Conservation (phyloP, 2,329 filamentous ascomycete species). For the Amesomyces nigricolor region DNA sequence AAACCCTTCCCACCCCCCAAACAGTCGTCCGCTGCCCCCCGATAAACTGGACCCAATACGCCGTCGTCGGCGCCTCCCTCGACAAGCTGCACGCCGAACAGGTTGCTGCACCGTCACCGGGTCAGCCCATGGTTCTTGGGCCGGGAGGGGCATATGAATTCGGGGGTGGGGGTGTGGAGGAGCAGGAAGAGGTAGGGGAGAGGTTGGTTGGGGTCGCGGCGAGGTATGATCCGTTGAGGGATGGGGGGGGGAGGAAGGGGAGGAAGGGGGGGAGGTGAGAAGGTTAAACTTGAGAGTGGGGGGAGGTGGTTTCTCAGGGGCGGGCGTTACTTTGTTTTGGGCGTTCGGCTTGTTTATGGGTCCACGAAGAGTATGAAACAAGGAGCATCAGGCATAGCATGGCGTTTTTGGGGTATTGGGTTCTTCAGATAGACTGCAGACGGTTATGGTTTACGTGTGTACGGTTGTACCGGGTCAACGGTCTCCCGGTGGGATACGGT, state of each 20-base stretch:
- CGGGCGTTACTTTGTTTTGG: too few relatives aligned
- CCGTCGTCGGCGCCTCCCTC: constrained; percentile 76
- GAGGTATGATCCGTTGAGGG: constrained; percentile 50
- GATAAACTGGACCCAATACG: constrained; percentile 93
- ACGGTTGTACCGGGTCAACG: too few relatives aligned
- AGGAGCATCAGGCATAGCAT: constrained; percentile 7
- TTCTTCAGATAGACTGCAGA: too few relatives aligned
- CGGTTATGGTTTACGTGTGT: too few relatives aligned
- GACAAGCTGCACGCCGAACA: constrained; percentile 84
- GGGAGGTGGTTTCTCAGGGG: too few relatives aligned
- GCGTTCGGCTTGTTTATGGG: neutral
- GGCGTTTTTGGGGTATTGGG: constrained; percentile 15
- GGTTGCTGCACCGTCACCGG: constrained; percentile 55
- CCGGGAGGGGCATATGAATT: constrained; percentile 46
- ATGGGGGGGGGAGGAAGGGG: constrained; percentile 39
- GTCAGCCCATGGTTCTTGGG: constrained; percentile 41
- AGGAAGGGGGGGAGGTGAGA: constrained; percentile 29
- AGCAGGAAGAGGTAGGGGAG: constrained; percentile 30
- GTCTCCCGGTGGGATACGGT: neutral
- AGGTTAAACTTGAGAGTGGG: too few relatives aligned
- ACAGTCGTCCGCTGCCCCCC: constrained; percentile 79
- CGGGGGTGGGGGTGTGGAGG: constrained; percentile 31
- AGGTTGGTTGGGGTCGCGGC: constrained; percentile 48
- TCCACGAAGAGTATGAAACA: constrained; percentile 4
- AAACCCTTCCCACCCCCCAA: constrained; percentile 68